Base-by-base conservation (phyloP, 2,329 filamentous ascomycete species). In the Keithomyces neogunnii region DNA sequence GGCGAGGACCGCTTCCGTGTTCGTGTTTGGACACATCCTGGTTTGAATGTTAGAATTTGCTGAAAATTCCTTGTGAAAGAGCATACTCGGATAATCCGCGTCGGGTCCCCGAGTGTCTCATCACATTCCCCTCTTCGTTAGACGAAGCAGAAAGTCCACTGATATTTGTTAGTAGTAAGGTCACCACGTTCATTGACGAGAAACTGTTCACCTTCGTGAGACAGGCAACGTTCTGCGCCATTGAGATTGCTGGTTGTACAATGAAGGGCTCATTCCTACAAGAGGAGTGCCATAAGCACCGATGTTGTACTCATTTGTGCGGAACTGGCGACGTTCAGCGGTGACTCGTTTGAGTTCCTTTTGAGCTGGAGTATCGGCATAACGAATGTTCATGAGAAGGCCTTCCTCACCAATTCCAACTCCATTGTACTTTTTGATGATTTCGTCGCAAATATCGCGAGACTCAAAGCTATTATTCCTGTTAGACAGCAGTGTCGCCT, bases 301-400 rank as follows among this genome's bases (percentile, higher is more conserved):
- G 55, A 85, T 84, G 61, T 91, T 91, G 72, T 97, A 97, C 73
- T 97, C 93, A 52, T 93, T 93, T 53, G 92, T 93, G 53, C 93
- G 89, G 73, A 96, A 97, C 64, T 95, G 89, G 55, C 93, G 90
- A 52, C 91, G 89, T 66, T 96, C 90, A 33, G 93, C 90, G 42
- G 92, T 97, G 66, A 96, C 87, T 57, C 93, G 87, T 78, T 99
- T 99, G 60, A 99, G 78, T 65, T 93, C 84, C 75, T 99, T 99
- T 70, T 99, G 93, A 56, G 92, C 88, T 51, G 93, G 89, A 38
- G 93, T 99, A 65, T 99, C 93, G 56, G 95, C 92, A 67, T 95
- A 99, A 58, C 93, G 91, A 60, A 99, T 90, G 71, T 96, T 91
- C 71, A 93, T 82, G 56, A 91, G 84, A 57, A 93, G 81, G 31